Evolutionary conservation across 768 basidiomycete genomes (phyloP), one percentile per base, ranked within the genome.

Genomic region (Baorangia bicolor): DNA sequence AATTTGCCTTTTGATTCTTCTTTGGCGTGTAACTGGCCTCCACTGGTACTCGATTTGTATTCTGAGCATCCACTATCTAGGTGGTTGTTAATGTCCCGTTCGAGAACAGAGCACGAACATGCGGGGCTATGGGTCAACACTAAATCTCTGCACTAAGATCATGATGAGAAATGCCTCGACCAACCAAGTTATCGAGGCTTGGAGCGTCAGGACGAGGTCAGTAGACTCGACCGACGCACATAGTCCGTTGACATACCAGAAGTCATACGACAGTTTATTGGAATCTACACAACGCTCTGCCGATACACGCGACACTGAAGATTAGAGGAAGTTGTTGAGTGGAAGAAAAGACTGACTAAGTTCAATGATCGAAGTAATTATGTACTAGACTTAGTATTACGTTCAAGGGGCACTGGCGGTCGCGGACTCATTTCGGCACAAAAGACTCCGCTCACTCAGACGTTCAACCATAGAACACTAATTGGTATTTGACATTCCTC

Each of bases 41-140:
- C 45, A 4, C n/a, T n/a, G n/a, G 38, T 31, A 20, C 16, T 50
- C 41, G 34, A 42, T 41, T 53, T 61, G 52, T 63, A 55, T 40
- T 69, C 57, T n/a, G 59, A 58, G 49, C 83, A 83, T 39, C 67
- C 67, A 37, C 71, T 77, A 60, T 85, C 83, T 18, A 85, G 67
- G 50, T 85, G 83, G 33, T 58, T 58, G 64, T 85, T 84, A 53
- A 85, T 84, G 53, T 65, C 55, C 40, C 58, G 59, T 42, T 75
- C 73, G 23, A 69, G 57, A 21, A 85, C 80, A 13, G 67, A 56
- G 43, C 66, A 69, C 6, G 73, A 75, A 63, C 83, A 84, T 43
- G 81, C 74, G 13, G 83, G 83, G 51, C 83, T 84, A 53, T 48
- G 23, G 27, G 7, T n/a, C 10, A 21, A 46, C 16, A 39, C 5